Conservation (phyloP, 1,284 basidiomycete genomes). For the Cryptococcus deneoformans region DNA sequence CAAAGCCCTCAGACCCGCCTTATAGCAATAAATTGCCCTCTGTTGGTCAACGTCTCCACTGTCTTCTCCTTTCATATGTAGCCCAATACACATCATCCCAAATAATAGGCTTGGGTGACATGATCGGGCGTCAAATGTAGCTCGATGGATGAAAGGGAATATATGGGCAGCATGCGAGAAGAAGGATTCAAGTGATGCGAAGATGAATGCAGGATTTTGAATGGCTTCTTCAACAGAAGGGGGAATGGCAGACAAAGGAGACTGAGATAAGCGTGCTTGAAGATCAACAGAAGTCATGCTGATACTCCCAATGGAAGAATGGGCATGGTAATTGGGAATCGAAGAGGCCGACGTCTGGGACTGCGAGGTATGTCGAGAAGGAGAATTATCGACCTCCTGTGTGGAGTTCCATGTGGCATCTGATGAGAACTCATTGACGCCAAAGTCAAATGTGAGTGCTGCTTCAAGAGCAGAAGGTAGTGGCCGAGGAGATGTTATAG, state of each 20-base stretch:
- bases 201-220: not conserved
- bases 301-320: not conserved
- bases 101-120: constrained; percentile 3
- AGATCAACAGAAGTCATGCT: not conserved
- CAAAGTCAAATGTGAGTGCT: not conserved
- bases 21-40: not conserved
- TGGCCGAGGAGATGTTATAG: not conserved
- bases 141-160: constrained; percentile 6
- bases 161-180: not conserved
- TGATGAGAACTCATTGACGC: not conserved
- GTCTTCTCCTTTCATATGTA: constrained; percentile 1
- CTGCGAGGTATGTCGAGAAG: not conserved
- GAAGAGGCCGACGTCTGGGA: not conserved
- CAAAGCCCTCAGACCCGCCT: not conserved
- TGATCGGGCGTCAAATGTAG: constrained; percentile 1
- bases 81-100: constrained; percentile 2
- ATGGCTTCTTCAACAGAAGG: not conserved
- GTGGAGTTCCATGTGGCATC: not conserved
- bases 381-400: not conserved
- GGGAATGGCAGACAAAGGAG: not conserved
- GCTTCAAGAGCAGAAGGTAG: not conserved
- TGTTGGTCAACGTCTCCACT: not conserved
- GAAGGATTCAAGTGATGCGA: not conserved
- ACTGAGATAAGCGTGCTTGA: not conserved
- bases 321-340: not conserved